Evolutionary conservation across 768 basidiomycete species (phyloP).

Genomic region (Leccinum arenicola): DNA sequence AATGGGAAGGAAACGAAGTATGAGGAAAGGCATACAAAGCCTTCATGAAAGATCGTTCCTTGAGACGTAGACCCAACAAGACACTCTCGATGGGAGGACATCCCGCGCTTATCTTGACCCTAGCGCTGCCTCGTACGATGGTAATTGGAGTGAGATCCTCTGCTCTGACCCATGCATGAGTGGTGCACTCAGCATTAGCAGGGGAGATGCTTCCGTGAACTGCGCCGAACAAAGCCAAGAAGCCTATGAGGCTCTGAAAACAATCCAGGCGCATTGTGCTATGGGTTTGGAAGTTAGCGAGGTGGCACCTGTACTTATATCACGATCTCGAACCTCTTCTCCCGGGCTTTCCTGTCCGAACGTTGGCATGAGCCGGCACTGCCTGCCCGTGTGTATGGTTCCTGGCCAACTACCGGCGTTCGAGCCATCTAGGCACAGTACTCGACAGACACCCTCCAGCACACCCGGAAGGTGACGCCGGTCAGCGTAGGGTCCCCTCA

Average conservation of each 20-base stretch:
- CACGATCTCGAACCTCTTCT: no score
- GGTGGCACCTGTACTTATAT: not conserved
- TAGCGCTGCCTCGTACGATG: slow-evolving; percentile 11
- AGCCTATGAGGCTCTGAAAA: not conserved
- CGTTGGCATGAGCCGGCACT: not conserved
- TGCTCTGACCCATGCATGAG: slow-evolving; percentile 20
- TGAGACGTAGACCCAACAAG: slow-evolving; percentile 14
- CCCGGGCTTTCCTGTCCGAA: not conserved
- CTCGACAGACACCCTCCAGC: no score
- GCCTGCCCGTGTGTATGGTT: not conserved
- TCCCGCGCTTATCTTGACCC: slow-evolving; percentile 15
- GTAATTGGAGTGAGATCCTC: slow-evolving; percentile 16
- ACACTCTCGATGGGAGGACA: slow-evolving; percentile 8
- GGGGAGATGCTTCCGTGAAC: not conserved
- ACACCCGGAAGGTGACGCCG: no score
- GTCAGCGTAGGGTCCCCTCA: no score
- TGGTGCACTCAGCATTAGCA: slow-evolving; percentile 1
- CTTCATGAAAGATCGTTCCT: slow-evolving; percentile 21
- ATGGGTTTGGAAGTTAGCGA: not conserved
- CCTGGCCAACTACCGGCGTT: not conserved
- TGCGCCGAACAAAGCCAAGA: slow-evolving; percentile 2
- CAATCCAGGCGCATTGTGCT: not conserved
- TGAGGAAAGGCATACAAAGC: slow-evolving; percentile 2
- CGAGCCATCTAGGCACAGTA: not conserved
- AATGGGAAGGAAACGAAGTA: not conserved